Evolutionary conservation across 208 protist genomes (phyloP), one percentile per base, ranked within the genome.

Genomic region (Phytomonas francai): DNA sequence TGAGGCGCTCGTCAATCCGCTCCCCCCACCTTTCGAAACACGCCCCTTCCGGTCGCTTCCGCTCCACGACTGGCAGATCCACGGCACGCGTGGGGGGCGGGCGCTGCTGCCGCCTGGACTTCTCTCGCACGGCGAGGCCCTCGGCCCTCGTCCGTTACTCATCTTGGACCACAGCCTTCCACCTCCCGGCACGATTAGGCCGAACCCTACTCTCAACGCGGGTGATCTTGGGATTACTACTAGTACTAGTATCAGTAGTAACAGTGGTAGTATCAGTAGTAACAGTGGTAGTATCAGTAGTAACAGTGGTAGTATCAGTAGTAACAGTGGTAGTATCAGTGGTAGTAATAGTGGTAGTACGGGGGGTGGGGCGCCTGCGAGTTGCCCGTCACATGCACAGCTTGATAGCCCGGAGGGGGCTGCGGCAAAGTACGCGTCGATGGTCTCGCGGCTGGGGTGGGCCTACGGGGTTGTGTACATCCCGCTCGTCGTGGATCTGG

Each of bases 141-240:
- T 95, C 11, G 89, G 89, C 29, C 89, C 89, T 5, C 84, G 89
- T 0, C 89, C 89, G 12, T 74, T 95, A 19, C 63, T 95, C 28
- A 84, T 95, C 57, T 79, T 95, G 0, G 89, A 93, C 71, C 76
- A 88, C 59, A 88, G 84, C 56, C 61, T 78, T 28, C 36, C 72
- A 19, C 64, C 49, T 0, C 32, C 65, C n/a, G 14, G 25, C 25
- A 69, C 22, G 64, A 34, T 14, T 22, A 57, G 25, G 32, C n/a
- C n/a, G n/a, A n/a, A n/a, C n/a, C n/a, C n/a, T n/a, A n/a, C n/a
- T n/a, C n/a, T n/a, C n/a, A n/a, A n/a, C n/a, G n/a, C n/a, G n/a
- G n/a, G n/a, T n/a, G n/a, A n/a, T n/a, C n/a, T n/a, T n/a, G n/a
- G n/a, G n/a, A n/a, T n/a, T n/a, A n/a, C 32, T 27, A 63, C 59